Evolutionary conservation across 352 stramenopile species (phyloP).

Genomic region (Globisporangium parvum): DNA sequence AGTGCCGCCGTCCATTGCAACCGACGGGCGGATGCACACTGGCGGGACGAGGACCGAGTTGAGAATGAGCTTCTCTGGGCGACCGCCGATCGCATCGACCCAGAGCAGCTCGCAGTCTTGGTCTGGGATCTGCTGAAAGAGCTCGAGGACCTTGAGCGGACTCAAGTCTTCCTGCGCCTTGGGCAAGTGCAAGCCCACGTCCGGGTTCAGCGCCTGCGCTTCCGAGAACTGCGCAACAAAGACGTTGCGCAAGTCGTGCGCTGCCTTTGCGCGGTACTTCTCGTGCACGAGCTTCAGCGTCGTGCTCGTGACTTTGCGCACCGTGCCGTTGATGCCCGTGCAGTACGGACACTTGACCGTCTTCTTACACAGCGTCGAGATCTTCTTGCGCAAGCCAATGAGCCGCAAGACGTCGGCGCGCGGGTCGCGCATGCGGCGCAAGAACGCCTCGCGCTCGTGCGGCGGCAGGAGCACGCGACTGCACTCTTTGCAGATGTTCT

Average conservation of each 20-base stretch:
- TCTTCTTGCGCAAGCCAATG: constrained; percentile 90
- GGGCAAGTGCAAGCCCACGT: constrained; percentile 77
- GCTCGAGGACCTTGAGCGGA: constrained; percentile 87
- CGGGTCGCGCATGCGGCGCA: constrained; percentile 87
- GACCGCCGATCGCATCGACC: constrained; percentile 91
- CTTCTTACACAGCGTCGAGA: constrained; percentile 97
- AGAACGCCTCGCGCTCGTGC: constrained; percentile 81
- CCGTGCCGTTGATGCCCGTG: constrained; percentile 93
- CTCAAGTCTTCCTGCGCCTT: constrained; percentile 91
- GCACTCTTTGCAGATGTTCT: constrained; percentile 98
- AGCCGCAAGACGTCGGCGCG: constrained; percentile 70
- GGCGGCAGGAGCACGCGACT: constrained; percentile 91
- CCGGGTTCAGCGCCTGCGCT: constrained; percentile 71
- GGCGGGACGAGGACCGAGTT: constrained; percentile 97
- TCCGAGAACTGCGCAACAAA: constrained; percentile 82
- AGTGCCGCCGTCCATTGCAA: constrained; percentile 94
- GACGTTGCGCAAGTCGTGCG: constrained; percentile 77
- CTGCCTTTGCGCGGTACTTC: constrained; percentile 90
- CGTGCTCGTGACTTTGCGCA: constrained; percentile 96
- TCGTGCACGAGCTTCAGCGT: constrained; percentile 99
- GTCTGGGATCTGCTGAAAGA: constrained; percentile 96
- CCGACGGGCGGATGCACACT: constrained; percentile 97
- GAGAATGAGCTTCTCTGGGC: constrained; percentile 97
- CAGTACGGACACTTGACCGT: constrained; percentile 94
- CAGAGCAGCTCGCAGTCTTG: constrained; percentile 98